Base-by-base conservation (phyloP, 129 eudicot genomes). In the Logfia minima region DNA sequence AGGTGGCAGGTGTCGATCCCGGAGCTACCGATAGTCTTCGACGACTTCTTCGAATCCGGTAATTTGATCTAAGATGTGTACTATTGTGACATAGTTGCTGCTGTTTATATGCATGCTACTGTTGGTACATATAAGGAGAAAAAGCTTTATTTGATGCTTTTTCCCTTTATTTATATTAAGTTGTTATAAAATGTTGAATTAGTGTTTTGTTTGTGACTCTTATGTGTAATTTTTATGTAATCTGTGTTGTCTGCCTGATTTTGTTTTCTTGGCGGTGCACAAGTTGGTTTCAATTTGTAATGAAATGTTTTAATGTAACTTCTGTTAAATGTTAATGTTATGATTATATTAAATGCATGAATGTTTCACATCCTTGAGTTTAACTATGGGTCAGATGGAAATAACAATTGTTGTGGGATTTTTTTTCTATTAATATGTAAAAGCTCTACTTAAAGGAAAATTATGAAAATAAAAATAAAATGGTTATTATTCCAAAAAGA, bases 1-100 rank as follows among this genome's bases (percentile, higher is more conserved):
- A 82, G 71, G 90, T 76, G 0, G 77, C 87, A 0, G 85, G 72
- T 23, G 43, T 86, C 9, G 97, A 92, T 34, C 56, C 74, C 68
- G 92, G 93, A 58, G 93, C 96, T 0, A 88, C 90, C 4, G 88
- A 92, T 68, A 53, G 79, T 76, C 90, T 92, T 80, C 84, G 93
- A 34, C 87, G 90, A 23, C 76, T 88, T 75, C 90, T 92, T 63
- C 88, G 84, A 13, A 93, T 92, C 67, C 84, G 69, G 71, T 89
- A 77, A 86, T 17, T 24, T 51, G 73, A 51, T 79, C 45, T 63
- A 2, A 59, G 39, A 14, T 80, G 68, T 52, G 79, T 80, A 35
- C 32, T 24, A 19, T 48, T 23, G 31, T 43, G 58, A 65, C 29
- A 53, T 35, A 5, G 18, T 28, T 41, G 72, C 28, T 77, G 43